These are phyloP conservation scores for Barnettozyma vustinii DNA, from an alignment of 805 yeast genomes.

Conservation along the genomic window DNA sequence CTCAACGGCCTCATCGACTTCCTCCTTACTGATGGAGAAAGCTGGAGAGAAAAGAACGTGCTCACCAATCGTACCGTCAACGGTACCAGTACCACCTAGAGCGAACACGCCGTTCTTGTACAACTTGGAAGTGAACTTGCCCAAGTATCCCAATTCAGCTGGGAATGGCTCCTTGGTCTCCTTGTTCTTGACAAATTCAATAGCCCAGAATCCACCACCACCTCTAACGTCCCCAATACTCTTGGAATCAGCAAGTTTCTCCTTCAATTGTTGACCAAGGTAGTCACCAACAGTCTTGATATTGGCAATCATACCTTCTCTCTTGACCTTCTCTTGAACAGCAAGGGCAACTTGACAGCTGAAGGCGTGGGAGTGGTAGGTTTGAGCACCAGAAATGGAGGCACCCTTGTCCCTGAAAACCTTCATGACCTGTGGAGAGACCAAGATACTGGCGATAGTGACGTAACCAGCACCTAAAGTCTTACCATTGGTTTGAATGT, in stretches of 20 bases:
- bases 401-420: conserved; percentile 26
- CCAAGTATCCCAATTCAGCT: conserved; percentile 24
- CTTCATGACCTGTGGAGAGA: conserved; percentile 33
- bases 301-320: conserved; percentile 33
- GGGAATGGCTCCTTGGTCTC: conserved; percentile 42
- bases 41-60: conserved; percentile 43
- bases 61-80: conserved; percentile 38
- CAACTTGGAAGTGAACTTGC: conserved; percentile 30
- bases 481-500: conserved; percentile 43
- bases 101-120: conserved; percentile 36
- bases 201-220: conserved; percentile 48
- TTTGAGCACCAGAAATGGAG: conserved; percentile 40
- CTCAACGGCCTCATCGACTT: conserved; percentile 32
- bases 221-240: conserved; percentile 51
- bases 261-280: conserved; percentile 32
- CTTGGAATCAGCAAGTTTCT: conserved; percentile 26
- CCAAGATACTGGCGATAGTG: conserved; percentile 40
- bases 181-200: conserved; percentile 45
- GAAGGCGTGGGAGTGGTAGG: conserved; percentile 43
- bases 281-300: conserved; percentile 38
- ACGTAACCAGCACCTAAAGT: conserved; percentile 43
- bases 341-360: conserved; percentile 42
- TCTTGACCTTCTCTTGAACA: conserved; percentile 37
- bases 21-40: conserved; percentile 33
- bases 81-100: conserved; percentile 36